Evolutionary conservation across 208 protist species (phyloP), one percentile per base, ranked within the genome.

Genomic region (Leptomonas seymouri): DNA sequence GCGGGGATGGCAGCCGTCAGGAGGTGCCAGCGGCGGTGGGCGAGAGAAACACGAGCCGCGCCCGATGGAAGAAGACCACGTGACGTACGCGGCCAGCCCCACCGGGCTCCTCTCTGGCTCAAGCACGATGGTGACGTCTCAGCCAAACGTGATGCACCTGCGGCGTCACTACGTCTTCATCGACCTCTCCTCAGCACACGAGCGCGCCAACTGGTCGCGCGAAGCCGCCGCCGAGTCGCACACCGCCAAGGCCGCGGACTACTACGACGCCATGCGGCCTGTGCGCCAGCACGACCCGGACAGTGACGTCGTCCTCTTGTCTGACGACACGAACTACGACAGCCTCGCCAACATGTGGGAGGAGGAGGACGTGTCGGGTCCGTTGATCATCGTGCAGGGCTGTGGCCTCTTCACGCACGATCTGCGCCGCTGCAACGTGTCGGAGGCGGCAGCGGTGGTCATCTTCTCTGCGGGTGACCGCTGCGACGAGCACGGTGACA

Each of bases 401-500:
- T 83, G 78, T 46, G 78, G 78, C 2, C 74, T 83, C 48, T 73
- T 80, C 57, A 64, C 66, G 9, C 60, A 53, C 5, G 78, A 83
- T 48, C 68, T 83, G 67, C 63, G 63, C 16, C 71, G 64, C 54
- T 80, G 72, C 78, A 83, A 83, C 54, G 31, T 83, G 20, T 27
- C 30, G 20, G 31, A 67, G 45, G 78, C 78, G 12, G 67, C 74
- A 1, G 64, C 73, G 23, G 58, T 83, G 8, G 78, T 83, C 34
- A 71, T 83, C 54, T 83, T 83, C 59, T 67, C 60, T 36, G 72
- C 78, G 8, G 77, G 77, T 18, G 77, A 82, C 41, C 69, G 71
- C 53, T 78, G 71, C 54, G 77, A 82, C 50, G 63, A 71, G 20
- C 77, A 82, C 49, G 78, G 73, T 11, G 78, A 83, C 64, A 61